A percentile compares a stretch with the other conserved stretches of the same genome.
These are phyloP conservation scores for Fragaria nilgerrensis DNA, from an alignment of 306 rosid genomes.

Conservation along the genomic window DNA sequence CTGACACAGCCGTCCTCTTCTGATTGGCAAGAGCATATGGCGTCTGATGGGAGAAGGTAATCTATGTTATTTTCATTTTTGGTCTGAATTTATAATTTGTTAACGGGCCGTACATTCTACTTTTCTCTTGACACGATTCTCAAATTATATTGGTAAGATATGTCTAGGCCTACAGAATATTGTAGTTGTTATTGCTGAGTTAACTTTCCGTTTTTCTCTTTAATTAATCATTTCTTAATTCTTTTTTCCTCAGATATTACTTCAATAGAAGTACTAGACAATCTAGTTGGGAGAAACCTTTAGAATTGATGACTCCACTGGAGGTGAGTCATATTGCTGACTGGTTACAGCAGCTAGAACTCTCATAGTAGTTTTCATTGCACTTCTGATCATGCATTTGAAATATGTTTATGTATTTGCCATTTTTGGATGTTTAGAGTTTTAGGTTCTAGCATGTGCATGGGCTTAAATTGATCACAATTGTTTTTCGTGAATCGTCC, in stretches of 20 bases:
- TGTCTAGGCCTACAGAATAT: neutral
- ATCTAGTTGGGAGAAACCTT: constrained; percentile 97
- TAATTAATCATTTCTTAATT: neutral
- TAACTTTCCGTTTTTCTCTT: neutral
- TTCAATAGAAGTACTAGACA: constrained; percentile 89
- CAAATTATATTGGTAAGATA: too few species aligned
- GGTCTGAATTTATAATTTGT: neutral
- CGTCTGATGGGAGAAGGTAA: constrained; percentile 94
- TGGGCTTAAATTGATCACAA: constrained; percentile 46
- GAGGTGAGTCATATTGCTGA: constrained; percentile 66
- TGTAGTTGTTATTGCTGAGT: neutral
- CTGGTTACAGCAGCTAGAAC: constrained; percentile 14
- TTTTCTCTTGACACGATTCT: neutral
- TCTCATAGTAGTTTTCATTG: constrained; percentile 23
- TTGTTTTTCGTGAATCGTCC: constrained; percentile 62
- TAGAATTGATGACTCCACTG: constrained; percentile 90
- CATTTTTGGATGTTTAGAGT: constrained; percentile 45
- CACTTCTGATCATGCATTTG: constrained; percentile 30
- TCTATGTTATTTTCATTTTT: neutral
- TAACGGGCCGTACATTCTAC: neutral
- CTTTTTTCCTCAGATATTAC: constrained; percentile 54
- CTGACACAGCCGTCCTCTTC: constrained; percentile 54
- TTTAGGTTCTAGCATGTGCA: constrained; percentile 38
- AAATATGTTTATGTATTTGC: constrained; percentile 26
- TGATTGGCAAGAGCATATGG: constrained; percentile 98